phyloP scores from a whole-genome alignment of 805 yeast species.

The Schwanniomyces pseudopolymorphus region DNA sequence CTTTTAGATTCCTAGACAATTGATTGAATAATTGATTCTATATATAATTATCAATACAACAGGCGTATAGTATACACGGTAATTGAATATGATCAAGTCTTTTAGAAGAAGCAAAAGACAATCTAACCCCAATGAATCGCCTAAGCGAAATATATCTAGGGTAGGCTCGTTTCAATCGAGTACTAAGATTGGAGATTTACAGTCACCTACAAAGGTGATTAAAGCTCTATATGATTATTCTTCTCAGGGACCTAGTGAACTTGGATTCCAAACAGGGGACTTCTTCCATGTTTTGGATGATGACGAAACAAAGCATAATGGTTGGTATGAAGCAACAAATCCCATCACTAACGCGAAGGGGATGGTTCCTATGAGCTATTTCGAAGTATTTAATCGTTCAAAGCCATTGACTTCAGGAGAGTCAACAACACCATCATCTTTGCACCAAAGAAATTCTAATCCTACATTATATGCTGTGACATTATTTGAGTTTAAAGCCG shows the following conservation, averaged over 20 bases:
- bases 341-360: constrained; percentile 79
- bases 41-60: background rate
- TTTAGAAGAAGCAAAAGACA: constrained; percentile 42
- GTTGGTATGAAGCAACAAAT: constrained; percentile 87
- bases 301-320: constrained; percentile 32
- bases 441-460: constrained; percentile 23
- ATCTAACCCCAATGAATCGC: constrained; percentile 27
- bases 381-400: constrained; percentile 72
- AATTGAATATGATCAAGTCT: constrained; percentile 34
- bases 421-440: constrained; percentile 11
- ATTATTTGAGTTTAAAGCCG: constrained; percentile 83
- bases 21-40: background rate
- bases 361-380: constrained; percentile 81
- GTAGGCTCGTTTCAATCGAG: constrained; percentile 19
- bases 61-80: background rate
- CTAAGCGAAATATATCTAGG: constrained; percentile 34
- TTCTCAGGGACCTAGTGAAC: constrained; percentile 80
- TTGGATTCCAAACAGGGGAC: constrained; percentile 78
- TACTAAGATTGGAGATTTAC: constrained; percentile 17
- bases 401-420: constrained; percentile 30
- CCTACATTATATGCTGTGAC: constrained; percentile 79
- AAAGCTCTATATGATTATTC: constrained; percentile 75
- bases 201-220: constrained; percentile 79
- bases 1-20: background rate
- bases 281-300: constrained; percentile 69